phyloP scores from a whole-genome alignment of 352 stramenopile genomes.

The Globisporangium takayamanum region DNA sequence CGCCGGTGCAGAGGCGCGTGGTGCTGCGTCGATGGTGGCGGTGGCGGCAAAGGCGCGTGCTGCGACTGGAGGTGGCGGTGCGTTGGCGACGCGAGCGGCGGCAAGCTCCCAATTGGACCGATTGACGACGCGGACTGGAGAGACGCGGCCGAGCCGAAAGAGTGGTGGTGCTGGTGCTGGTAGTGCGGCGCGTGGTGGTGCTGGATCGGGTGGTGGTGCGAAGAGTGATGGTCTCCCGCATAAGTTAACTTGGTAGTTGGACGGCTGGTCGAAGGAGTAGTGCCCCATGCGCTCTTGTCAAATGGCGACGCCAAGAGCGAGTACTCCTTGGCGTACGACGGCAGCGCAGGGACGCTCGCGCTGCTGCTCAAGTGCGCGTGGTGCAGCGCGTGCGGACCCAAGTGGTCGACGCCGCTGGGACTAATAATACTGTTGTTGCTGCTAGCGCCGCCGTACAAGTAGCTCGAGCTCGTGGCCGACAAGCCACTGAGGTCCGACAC shows the following conservation, averaged over 20 bases:
- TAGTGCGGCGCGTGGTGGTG: conserved; percentile 5
- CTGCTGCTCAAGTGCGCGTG: conserved; percentile 11
- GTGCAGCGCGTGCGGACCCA: conserved; percentile 16
- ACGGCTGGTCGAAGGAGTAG: conserved; percentile 3
- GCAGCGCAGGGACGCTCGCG: conserved; percentile 21
- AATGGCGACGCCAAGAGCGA: conserved; percentile 50
- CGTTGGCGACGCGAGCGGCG: conserved; percentile 12
- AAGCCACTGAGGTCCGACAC: conserved; percentile 25
- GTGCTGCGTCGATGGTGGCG: neutral
- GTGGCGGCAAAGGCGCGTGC: neutral
- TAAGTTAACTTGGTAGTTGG: conserved; percentile 39
- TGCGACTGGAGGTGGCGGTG: conserved; percentile 10
- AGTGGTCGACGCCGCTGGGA: neutral
- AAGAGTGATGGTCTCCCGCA: conserved; percentile 36
- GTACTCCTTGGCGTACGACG: conserved; percentile 55
- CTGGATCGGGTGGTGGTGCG: neutral
- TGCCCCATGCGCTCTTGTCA: conserved; percentile 46
- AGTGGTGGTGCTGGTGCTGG: conserved; percentile 1
- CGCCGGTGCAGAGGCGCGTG: conserved; percentile 1
- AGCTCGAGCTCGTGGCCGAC: conserved; percentile 18
- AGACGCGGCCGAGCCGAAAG: conserved; percentile 1
- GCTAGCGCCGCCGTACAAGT: conserved; percentile 21
- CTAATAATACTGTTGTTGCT: neutral
- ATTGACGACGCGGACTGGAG: neutral
- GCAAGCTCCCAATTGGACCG: conserved; percentile 26